These are phyloP conservation scores for Xylariaceae sp. DNA, from an alignment of 2,329 filamentous ascomycete species.

Conservation along the genomic window DNA sequence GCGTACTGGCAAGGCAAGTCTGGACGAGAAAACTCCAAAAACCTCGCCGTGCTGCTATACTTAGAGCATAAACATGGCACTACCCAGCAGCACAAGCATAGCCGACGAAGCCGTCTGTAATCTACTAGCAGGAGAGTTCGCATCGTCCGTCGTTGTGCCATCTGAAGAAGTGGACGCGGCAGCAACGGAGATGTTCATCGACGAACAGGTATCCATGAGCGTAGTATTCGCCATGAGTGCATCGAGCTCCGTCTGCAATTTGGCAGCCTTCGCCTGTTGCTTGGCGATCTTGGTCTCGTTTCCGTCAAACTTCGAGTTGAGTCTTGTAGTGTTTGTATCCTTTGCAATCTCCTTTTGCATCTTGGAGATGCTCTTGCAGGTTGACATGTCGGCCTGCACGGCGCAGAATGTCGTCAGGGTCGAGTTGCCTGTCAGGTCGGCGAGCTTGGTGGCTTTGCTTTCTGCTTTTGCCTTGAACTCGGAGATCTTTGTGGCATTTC, in stretches of 20 bases:
- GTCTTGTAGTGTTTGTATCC: conserved; percentile 33
- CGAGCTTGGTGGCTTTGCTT: conserved; percentile 26
- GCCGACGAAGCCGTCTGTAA: neutral
- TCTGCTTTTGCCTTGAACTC: conserved; percentile 31
- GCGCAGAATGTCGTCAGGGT: conserved; percentile 28
- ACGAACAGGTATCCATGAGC: conserved; percentile 31
- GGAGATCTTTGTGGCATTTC: conserved; percentile 33
- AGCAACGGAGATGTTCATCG: neutral
- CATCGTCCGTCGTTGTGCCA: neutral
- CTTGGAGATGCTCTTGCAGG: conserved; percentile 32
- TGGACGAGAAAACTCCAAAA: too few relatives aligned
- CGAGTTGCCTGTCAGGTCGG: conserved; percentile 30
- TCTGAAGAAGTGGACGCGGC: neutral
- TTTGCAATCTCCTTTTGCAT: conserved; percentile 29
- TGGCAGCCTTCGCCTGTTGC: conserved; percentile 34
- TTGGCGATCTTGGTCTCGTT: conserved; percentile 35
- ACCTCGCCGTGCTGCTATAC: neutral
- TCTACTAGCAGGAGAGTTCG: neutral
- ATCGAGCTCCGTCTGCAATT: conserved; percentile 28
- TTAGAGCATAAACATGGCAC: conserved; percentile 1
- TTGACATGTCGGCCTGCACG: conserved; percentile 3
- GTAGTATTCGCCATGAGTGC: conserved; percentile 34
- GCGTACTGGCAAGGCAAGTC: too few relatives aligned
- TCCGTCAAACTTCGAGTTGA: conserved; percentile 30
- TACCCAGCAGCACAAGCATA: conserved; percentile 2